Percentiles rank a stretch among this genome's conserved stretches.
These are phyloP conservation scores for Aureobasidium sp. DNA, from an alignment of 2,329 filamentous ascomycete species.

Conservation along the genomic window DNA sequence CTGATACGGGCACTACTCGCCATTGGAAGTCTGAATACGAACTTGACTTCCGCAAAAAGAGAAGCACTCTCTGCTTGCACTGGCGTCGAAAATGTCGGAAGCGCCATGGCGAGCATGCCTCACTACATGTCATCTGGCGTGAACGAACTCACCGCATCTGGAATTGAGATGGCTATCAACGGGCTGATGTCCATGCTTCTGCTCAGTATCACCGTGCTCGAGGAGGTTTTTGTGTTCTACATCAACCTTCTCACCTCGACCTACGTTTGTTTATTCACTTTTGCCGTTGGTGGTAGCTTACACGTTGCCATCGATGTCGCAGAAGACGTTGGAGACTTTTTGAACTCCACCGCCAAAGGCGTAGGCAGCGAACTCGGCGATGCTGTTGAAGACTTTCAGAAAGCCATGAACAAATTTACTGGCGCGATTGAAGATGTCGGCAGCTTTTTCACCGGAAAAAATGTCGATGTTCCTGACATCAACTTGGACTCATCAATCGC, in stretches of 20 bases:
- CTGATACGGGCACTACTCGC: slow-evolving; percentile 73
- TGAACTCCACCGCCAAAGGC: slow-evolving; percentile 50
- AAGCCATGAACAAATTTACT: slow-evolving; percentile 49
- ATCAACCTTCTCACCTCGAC: slow-evolving; percentile 87
- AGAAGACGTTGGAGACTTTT: slow-evolving; percentile 49
- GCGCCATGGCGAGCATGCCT: slow-evolving; percentile 95
- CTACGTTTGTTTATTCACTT: slow-evolving; percentile 80
- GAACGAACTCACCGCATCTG: slow-evolving; percentile 72
- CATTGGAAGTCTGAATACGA: slow-evolving; percentile 60
- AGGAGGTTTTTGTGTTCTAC: slow-evolving; percentile 81
- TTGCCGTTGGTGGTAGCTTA: slow-evolving; percentile 70
- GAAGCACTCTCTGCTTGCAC: slow-evolving; percentile 85
- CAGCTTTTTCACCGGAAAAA: slow-evolving; percentile 31
- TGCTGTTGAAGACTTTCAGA: slow-evolving; percentile 31
- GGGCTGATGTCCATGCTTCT: slow-evolving; percentile 71
- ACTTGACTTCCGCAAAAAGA: slow-evolving; percentile 64
- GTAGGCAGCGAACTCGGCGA: slow-evolving; percentile 50
- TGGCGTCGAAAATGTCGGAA: slow-evolving; percentile 86
- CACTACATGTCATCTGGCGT: slow-evolving; percentile 85
- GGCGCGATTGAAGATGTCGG: slow-evolving; percentile 38
- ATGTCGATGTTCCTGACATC: slow-evolving; percentile 42
- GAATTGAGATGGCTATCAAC: slow-evolving; percentile 70
- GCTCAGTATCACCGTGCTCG: slow-evolving; percentile 71
- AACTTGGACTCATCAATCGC: slow-evolving; percentile 58
- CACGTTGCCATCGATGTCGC: slow-evolving; percentile 57